Conservation (phyloP, 2,329 filamentous ascomycete species). For the Cadophora malorum region DNA sequence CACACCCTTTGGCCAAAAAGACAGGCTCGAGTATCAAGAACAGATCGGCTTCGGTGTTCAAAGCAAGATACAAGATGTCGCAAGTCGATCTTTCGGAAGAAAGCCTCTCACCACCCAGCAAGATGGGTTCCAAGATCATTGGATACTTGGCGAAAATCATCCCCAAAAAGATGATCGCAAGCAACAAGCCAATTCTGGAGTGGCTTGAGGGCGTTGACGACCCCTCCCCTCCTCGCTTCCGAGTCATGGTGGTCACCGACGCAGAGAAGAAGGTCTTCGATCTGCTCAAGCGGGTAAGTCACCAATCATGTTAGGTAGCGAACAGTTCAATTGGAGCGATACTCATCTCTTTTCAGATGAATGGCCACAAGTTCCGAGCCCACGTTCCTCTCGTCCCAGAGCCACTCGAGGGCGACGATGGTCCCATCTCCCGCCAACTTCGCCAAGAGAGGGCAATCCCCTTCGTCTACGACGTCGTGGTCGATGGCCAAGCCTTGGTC, state of each 20-base stretch:
- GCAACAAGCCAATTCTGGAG: neutral
- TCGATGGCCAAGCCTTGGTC: conserved; percentile 1
- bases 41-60: neutral
- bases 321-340: neutral
- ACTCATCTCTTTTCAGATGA: neutral
- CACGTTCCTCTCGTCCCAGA: conserved; percentile 1
- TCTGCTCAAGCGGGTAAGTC: neutral
- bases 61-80: neutral
- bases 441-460: neutral
- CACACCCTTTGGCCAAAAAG: no score
- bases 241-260: neutral
- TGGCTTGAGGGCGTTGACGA: neutral
- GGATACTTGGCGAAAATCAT: neutral
- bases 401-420: neutral
- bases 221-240: neutral
- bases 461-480: neutral
- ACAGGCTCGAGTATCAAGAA: neutral
- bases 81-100: neutral
- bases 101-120: neutral
- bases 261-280: conserved; percentile 7
- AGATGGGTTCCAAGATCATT: neutral
- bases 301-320: neutral
- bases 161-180: neutral
- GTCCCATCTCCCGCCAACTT: neutral
- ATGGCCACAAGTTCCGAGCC: neutral